Evolutionary conservation across 306 rosid genomes (phyloP).

Genomic region (Astragalus glycyphyllos): DNA sequence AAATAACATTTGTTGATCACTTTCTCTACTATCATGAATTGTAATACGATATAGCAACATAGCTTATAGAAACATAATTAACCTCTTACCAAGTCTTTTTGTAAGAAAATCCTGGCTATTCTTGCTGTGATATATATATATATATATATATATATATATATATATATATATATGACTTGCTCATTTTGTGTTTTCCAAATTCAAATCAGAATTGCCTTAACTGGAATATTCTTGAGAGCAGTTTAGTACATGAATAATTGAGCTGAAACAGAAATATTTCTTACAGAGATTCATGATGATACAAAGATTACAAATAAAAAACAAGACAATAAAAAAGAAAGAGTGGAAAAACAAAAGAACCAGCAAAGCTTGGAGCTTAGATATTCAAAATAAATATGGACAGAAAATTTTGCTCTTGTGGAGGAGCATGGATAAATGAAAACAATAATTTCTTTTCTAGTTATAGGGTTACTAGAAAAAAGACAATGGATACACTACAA

Average conservation of each 20-base stretch:
- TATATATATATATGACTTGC: too few species aligned
- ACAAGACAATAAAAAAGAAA: conserved; percentile 33
- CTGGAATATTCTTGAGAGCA: background rate
- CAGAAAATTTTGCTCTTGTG: conserved; percentile 32
- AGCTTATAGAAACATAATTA: too few species aligned
- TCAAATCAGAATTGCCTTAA: conserved; percentile 19
- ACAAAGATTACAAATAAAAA: conserved; percentile 44
- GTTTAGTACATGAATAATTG: conserved; percentile 10
- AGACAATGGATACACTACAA: conserved; percentile 35
- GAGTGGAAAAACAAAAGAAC: background rate
- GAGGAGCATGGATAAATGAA: conserved; percentile 27
- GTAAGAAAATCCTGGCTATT: too few species aligned
- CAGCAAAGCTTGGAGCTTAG: conserved; percentile 34
- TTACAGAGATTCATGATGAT: conserved; percentile 44
- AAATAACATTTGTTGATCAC: too few species aligned
- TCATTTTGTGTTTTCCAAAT: background rate
- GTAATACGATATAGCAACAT: too few species aligned
- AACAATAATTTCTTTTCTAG: conserved; percentile 41
- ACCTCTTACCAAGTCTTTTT: too few species aligned
- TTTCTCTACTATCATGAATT: too few species aligned
- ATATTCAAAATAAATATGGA: conserved; percentile 52
- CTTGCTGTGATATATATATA: too few species aligned
- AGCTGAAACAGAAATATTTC: conserved; percentile 48
- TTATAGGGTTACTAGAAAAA: conserved; percentile 39
- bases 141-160: too few species aligned